These are phyloP conservation scores for Curvularia eragrostidis DNA, from an alignment of 2,329 filamentous ascomycete species.

Conservation along the genomic window DNA sequence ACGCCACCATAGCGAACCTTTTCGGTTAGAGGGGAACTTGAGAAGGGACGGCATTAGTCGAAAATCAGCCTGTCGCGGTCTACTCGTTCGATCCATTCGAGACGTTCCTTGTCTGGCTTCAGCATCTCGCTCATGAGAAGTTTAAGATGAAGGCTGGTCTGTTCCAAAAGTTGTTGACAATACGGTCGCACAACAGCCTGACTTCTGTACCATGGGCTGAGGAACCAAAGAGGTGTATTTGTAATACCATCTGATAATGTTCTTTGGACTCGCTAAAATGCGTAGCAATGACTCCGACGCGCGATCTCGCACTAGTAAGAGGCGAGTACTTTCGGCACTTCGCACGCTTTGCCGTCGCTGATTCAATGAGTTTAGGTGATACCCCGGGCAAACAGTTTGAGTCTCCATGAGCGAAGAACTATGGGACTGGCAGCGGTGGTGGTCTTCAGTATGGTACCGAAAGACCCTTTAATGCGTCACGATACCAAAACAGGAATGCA, in stretches of 20 bases:
- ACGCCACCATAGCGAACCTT: constrained; percentile 27
- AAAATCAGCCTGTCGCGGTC: constrained; percentile 56
- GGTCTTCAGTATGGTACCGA: constrained; percentile 20
- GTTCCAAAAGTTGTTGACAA: constrained; percentile 55
- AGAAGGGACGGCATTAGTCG: constrained; percentile 52
- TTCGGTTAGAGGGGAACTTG: constrained; percentile 48
- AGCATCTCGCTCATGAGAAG: constrained; percentile 46
- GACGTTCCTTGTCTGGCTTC: constrained; percentile 48
- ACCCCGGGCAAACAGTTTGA: constrained; percentile 25
- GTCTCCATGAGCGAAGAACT: constrained; percentile 24
- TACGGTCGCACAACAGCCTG: constrained; percentile 50
- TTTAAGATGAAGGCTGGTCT: constrained; percentile 55
- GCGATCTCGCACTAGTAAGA: constrained; percentile 17
- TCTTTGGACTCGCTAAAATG: constrained; percentile 46
- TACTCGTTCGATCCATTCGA: constrained; percentile 55
- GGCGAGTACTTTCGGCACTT: constrained; percentile 27
- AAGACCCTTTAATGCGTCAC: constrained; percentile 4
- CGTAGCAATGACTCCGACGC: constrained; percentile 51
- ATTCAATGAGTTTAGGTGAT: constrained; percentile 16
- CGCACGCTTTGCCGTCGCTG: constrained; percentile 20
- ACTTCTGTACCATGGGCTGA: constrained; percentile 52
- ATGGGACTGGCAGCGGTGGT: constrained; percentile 7
- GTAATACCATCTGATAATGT: constrained; percentile 52
- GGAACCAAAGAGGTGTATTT: constrained; percentile 45
- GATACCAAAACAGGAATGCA: constrained; percentile 16